Evolutionary conservation across 768 basidiomycete species (phyloP).

Genomic region (Cubamyces sp.): DNA sequence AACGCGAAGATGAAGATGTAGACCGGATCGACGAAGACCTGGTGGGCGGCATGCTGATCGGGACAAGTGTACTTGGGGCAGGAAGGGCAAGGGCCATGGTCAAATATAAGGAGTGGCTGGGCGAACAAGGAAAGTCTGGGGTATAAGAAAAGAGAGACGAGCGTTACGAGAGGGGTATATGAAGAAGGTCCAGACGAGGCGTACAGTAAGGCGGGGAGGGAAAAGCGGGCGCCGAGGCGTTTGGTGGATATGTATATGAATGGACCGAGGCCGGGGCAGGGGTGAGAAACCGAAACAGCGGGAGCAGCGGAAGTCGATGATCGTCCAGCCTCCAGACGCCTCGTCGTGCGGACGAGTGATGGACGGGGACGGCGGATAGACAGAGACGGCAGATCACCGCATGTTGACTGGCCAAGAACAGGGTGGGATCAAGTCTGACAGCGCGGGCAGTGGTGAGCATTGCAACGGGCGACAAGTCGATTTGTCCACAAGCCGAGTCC

Average conservation of each 20-base stretch:
- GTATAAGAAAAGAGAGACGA: slow-evolving; percentile 14
- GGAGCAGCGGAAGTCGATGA: slow-evolving; percentile 3
- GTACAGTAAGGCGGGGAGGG: background rate
- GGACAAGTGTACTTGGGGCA: background rate
- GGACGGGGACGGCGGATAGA: slow-evolving; percentile 11
- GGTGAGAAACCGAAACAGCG: slow-evolving; percentile 7
- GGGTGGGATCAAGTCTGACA: background rate
- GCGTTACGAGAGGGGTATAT: slow-evolving; percentile 19
- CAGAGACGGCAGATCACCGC: slow-evolving; percentile 15
- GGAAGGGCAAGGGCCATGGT: slow-evolving; percentile 21
- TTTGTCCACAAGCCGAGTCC: background rate
- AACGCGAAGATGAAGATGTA: background rate
- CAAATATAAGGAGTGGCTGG: slow-evolving; percentile 14
- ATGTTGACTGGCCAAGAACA: background rate
- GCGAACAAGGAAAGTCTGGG: background rate
- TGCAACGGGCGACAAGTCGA: background rate
- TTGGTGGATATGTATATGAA: slow-evolving; percentile 17
- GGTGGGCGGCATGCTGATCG: slow-evolving; percentile 3
- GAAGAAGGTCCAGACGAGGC: slow-evolving; percentile 1
- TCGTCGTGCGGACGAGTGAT: slow-evolving; percentile 19
- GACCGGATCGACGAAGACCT: slow-evolving; percentile 8
- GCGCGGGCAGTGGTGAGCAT: background rate
- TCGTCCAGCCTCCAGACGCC: slow-evolving; percentile 14
- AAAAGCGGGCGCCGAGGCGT: slow-evolving; percentile 8
- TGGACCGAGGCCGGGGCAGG: slow-evolving; percentile 2